Percentiles rank a stretch among this genome's conserved stretches.
Conservation (phyloP, 225 moss, liverwort and hornwort genomes). For the Thuidium tamariscinum region DNA sequence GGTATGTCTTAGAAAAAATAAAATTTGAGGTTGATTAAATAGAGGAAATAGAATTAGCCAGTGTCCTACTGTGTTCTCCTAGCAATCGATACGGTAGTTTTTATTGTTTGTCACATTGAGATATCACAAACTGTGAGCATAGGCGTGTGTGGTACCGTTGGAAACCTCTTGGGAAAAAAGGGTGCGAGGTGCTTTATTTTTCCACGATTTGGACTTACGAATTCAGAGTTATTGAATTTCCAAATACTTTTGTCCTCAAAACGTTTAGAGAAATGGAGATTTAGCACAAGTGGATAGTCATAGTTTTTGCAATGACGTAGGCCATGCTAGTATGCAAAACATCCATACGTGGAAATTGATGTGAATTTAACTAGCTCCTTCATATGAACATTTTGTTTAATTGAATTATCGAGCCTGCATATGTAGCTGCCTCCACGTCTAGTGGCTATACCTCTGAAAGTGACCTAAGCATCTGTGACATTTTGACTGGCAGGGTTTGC, state of each 20-base stretch:
- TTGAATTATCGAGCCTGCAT: neutral
- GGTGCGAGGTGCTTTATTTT: neutral
- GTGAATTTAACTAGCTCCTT: neutral
- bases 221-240: neutral
- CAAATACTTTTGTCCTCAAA: neutral
- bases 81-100: neutral
- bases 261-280: neutral
- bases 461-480: neutral
- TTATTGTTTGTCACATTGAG: neutral
- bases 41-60: neutral
- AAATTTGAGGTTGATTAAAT: neutral
- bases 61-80: neutral
- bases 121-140: neutral
- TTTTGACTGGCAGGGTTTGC: constrained; percentile 24
- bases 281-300: neutral
- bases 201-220: neutral
- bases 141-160: neutral
- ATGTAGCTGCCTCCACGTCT: neutral
- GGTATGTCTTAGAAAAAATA: neutral
- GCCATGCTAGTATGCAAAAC: neutral
- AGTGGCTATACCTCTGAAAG: neutral
- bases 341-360: neutral
- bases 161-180: neutral
- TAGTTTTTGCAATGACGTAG: neutral
- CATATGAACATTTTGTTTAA: neutral